phyloP scores from a whole-genome alignment of 495 filamentous ascomycete species.

The Annulohypoxylon stygium region DNA sequence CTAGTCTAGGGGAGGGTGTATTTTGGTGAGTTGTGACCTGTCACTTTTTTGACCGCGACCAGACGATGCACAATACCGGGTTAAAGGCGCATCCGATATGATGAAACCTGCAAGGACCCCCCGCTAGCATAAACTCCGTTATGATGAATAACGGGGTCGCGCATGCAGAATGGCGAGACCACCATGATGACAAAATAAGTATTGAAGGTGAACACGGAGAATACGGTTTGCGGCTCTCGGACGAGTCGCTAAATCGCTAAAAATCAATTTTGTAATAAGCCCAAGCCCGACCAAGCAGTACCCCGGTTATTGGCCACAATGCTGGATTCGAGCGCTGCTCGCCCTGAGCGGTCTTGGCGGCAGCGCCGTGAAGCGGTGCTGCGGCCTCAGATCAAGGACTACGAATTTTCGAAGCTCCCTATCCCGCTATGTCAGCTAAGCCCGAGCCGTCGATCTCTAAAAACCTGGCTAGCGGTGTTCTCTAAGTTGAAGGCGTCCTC shows the following conservation, averaged over 20 bases:
- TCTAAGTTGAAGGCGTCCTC: constrained; percentile 25
- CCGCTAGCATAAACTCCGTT: constrained; percentile 46
- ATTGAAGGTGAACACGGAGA: constrained; percentile 27
- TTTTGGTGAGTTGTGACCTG: constrained; percentile 40
- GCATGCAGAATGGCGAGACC: constrained; percentile 44
- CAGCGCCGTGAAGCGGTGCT: constrained; percentile 22
- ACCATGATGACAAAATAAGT: constrained; percentile 33
- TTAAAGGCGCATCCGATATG: constrained; percentile 41
- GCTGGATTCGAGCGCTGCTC: constrained; percentile 18
- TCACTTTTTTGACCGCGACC: constrained; percentile 42
- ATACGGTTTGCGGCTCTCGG: constrained; percentile 35
- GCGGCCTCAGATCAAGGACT: constrained; percentile 17
- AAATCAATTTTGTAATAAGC: constrained; percentile 25
- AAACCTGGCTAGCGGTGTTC: constrained; percentile 24
- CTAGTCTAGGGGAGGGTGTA: constrained; percentile 30
- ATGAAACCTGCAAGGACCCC: constrained; percentile 50
- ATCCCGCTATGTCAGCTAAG: constrained; percentile 25
- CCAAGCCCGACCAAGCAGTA: constrained; percentile 4
- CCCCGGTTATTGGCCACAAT: constrained; percentile 12
- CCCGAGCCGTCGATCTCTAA: constrained; percentile 23
- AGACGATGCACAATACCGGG: constrained; percentile 46
- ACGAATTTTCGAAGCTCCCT: constrained; percentile 18
- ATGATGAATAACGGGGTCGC: constrained; percentile 49
- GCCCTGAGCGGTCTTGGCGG: constrained; percentile 17
- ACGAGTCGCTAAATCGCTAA: constrained; percentile 14